phyloP scores from a whole-genome alignment of 1,284 basidiomycete genomes.

The Trichosporon coremiiforme region DNA sequence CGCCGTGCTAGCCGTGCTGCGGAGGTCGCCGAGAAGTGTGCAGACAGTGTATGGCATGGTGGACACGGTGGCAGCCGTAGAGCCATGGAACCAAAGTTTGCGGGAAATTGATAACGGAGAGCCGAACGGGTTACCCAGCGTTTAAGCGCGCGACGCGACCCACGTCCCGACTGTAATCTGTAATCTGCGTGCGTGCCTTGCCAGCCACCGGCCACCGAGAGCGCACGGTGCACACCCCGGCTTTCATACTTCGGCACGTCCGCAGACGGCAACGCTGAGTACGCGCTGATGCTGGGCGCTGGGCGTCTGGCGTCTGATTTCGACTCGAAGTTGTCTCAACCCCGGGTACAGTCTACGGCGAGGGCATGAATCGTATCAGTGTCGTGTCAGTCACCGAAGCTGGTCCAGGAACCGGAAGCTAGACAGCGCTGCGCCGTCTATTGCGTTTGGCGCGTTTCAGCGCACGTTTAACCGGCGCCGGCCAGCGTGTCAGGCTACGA shows the following conservation, averaged over 20 bases:
- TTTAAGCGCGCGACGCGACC: neutral
- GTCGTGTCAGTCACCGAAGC: neutral
- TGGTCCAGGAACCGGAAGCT: too few relatives aligned
- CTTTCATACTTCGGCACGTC: neutral
- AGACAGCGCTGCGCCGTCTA: too few relatives aligned
- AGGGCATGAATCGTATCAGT: neutral
- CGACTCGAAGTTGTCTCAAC: neutral
- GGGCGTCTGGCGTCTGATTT: neutral
- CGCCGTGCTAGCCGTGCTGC: too few relatives aligned
- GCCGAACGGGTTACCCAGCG: neutral
- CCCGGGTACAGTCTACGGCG: neutral
- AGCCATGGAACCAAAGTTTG: too few relatives aligned
- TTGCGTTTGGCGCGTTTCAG: neutral
- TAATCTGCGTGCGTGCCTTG: neutral
- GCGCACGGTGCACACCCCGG: too few relatives aligned
- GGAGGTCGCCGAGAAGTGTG: too few relatives aligned
- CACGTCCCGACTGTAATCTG: too few relatives aligned
- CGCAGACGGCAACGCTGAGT: neutral
- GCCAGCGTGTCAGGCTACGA: too few relatives aligned
- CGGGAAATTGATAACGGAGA: slow-evolving; percentile 8
- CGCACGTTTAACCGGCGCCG: slow-evolving; percentile 8
- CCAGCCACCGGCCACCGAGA: neutral
- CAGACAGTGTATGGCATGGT: too few relatives aligned
- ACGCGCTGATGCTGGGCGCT: too few relatives aligned
- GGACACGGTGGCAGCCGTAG: too few relatives aligned